Conservation (phyloP, 1,139 yeast genomes). For the Hansenula lynferdii region DNA sequence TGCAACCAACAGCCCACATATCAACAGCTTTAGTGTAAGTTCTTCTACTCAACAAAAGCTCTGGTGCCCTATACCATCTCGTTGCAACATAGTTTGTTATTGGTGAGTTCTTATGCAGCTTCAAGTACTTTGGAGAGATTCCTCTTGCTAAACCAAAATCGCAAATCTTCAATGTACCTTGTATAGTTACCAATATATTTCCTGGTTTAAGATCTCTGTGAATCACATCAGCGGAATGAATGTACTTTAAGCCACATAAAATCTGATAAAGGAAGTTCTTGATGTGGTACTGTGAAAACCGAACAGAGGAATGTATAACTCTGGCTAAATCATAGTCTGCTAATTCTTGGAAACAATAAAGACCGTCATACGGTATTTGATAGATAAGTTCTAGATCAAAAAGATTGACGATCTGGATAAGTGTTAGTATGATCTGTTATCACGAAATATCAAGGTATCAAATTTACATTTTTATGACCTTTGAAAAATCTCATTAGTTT, state of each 20-base stretch:
- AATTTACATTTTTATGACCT: slow-evolving; percentile 67
- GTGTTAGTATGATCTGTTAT: background rate
- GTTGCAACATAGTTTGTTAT: slow-evolving; percentile 92
- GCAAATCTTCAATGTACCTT: slow-evolving; percentile 72
- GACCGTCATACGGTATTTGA: slow-evolving; percentile 69
- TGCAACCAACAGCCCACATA: slow-evolving; percentile 81
- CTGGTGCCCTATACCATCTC: slow-evolving; percentile 95
- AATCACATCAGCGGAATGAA: slow-evolving; percentile 80
- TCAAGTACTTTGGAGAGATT: slow-evolving; percentile 41
- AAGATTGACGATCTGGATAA: slow-evolving; percentile 52
- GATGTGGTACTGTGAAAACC: slow-evolving; percentile 80
- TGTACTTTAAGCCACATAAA: slow-evolving; percentile 73
- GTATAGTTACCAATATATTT: slow-evolving; percentile 66
- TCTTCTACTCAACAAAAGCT: slow-evolving; percentile 62
- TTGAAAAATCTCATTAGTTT: slow-evolving; percentile 72
- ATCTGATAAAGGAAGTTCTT: slow-evolving; percentile 74
- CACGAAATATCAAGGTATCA: slow-evolving; percentile 1
- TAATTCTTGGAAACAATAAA: slow-evolving; percentile 80
- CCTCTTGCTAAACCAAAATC: slow-evolving; percentile 91
- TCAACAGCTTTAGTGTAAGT: slow-evolving; percentile 57
- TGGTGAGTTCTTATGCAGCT: slow-evolving; percentile 30
- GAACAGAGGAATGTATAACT: slow-evolving; percentile 72
- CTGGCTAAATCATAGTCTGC: slow-evolving; percentile 76
- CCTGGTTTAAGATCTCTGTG: slow-evolving; percentile 89
- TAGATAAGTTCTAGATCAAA: slow-evolving; percentile 69